A percentile compares a stretch with the other conserved stretches of the same genome.
Conservation (phyloP, 2,329 filamentous ascomycete genomes). For the Verticillium longisporum region DNA sequence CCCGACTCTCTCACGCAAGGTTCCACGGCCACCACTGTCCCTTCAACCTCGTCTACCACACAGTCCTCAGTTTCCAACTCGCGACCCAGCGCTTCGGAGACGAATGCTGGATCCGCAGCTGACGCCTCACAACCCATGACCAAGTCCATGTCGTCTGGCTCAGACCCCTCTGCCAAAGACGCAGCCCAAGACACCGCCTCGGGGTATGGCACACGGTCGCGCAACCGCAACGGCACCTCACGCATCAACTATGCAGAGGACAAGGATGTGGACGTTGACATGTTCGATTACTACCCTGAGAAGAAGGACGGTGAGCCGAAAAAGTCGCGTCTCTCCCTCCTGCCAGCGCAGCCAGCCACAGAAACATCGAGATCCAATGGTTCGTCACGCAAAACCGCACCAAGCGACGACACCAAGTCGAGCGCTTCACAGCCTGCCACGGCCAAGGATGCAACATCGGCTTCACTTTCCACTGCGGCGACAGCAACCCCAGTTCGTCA, state of each 20-base stretch:
- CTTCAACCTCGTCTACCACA: conserved; percentile 4
- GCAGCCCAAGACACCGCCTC: conserved; percentile 47
- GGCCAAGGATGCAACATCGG: conserved; percentile 26
- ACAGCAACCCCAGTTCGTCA: conserved; percentile 41
- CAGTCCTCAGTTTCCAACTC: background rate
- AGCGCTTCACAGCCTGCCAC: conserved; percentile 22
- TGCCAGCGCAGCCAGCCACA: conserved; percentile 29
- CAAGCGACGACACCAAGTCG: conserved; percentile 31
- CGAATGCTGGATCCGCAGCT: conserved; percentile 23
- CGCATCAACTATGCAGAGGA: conserved; percentile 95
- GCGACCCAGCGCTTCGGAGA: conserved; percentile 24
- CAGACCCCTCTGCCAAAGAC: conserved; percentile 42
- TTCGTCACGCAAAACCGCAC: conserved; percentile 31
- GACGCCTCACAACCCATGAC: conserved; percentile 37
- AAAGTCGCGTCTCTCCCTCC: conserved; percentile 43
- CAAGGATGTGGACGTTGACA: conserved; percentile 80
- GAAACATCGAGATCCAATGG: conserved; percentile 23
- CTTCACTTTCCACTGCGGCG: conserved; percentile 13
- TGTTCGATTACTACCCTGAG: conserved; percentile 61
- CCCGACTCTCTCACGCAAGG: conserved; percentile 9
- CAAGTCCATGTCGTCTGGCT: conserved; percentile 37
- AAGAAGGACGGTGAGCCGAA: conserved; percentile 51
- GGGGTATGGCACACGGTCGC: conserved; percentile 87
- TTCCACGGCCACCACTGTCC: conserved; percentile 6
- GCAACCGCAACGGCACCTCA: conserved; percentile 73